These are phyloP conservation scores for Calamus simplicifolius DNA, from an alignment of 176 grass and related monocot species.

Conservation along the genomic window DNA sequence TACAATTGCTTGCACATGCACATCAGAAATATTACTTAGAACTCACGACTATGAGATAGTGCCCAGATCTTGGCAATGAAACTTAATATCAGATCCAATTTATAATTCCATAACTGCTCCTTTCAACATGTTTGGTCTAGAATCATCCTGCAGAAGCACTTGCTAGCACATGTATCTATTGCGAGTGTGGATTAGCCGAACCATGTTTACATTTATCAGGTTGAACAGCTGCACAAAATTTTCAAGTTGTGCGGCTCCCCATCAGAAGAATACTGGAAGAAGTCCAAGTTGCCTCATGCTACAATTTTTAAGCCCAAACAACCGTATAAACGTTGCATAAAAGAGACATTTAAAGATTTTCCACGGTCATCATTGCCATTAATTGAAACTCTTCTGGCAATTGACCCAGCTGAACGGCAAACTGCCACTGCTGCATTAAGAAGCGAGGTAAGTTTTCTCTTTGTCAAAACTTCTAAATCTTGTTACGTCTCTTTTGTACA, in stretches of 20 bases:
- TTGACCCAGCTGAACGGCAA: conserved; percentile 13
- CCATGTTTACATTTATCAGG: neutral
- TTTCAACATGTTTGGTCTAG: no score
- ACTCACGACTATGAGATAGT: no score
- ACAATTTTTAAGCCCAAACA: conserved; percentile 24
- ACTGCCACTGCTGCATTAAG: conserved; percentile 14
- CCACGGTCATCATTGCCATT: conserved; percentile 12
- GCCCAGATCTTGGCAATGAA: no score
- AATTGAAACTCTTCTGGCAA: conserved; percentile 19
- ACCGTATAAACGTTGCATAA: conserved; percentile 12
- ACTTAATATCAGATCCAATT: no score
- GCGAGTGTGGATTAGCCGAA: no score
- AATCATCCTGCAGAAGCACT: no score
- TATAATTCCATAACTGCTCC: no score
- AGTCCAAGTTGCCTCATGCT: conserved; percentile 18
- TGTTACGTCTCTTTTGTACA: neutral
- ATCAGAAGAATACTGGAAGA: conserved; percentile 18
- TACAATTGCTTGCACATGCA: no score
- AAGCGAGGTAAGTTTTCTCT: conserved; percentile 4
- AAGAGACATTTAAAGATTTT: conserved; percentile 17
- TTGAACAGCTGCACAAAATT: conserved; percentile 19
- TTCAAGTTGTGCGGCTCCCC: conserved; percentile 19
- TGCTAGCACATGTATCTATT: no score
- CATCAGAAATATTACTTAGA: no score
- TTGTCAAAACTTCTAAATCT: neutral